Evolutionary conservation across 164 flowering plant genomes (phyloP), one percentile per base, ranked within the genome.

Genomic region (Liriodendron chinense): DNA sequence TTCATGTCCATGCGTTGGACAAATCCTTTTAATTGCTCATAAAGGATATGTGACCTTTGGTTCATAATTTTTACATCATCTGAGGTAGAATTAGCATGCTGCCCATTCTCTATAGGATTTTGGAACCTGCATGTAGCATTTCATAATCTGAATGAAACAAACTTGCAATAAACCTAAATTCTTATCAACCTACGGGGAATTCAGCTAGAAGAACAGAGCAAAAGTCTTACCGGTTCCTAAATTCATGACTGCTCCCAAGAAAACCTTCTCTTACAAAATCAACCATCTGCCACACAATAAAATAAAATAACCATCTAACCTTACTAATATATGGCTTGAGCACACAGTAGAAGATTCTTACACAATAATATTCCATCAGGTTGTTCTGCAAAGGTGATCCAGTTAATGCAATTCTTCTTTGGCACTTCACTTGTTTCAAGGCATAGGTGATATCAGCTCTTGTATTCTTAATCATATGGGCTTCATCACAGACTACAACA

Each of bases 221-320:
- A 49, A 80, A 83, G 77, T 16, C 85, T 83, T 84, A 72, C 99
- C 98, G 88, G 83, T 96, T 96, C 78, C 97, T 86, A 80, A 96
- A 96, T 81, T 96, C 99, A 76, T 85, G 97, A 83, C 97, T 91
- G 85, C 97, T 92, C 21, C 98, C 99, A 77, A 96, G 98, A 81
- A 96, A 92, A 74, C 99, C 99, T 85, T 96, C 97, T 80, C 99
- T 85, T 20, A 96, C 99, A 86, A 96, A 96, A 86, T 96, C 98
- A 83, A 96, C 99, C 99, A 94, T 96, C 99, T 96, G 89, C 80
- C 49, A 59, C 61, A 82, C 4, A 70, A 73, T 71, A 77, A 14
- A 12, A 67, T 12, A 53, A 20, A 67, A 43, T 67, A 67, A 67
- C 16, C 16, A 53, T 53, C 47, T 20, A 28, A 5, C 47, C 43